Conservation (phyloP, 768 basidiomycete genomes). For the Hydnum rufescens region DNA sequence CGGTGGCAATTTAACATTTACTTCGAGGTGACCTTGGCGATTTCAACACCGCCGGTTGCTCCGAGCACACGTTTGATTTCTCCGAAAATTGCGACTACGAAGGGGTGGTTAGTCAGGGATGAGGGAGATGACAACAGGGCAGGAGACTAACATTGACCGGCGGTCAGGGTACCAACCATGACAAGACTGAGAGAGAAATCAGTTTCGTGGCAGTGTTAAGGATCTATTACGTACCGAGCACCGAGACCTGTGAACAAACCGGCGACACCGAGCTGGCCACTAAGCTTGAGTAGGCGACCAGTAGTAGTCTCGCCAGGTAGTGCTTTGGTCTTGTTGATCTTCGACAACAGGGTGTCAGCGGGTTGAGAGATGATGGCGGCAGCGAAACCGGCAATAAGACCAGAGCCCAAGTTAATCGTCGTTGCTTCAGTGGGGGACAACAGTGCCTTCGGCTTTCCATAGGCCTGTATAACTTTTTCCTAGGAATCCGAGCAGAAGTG, state of each 20-base stretch:
- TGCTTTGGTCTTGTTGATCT: slow-evolving; percentile 65
- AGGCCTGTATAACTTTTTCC: slow-evolving; percentile 50
- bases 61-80: slow-evolving; percentile 21
- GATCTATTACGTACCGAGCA: slow-evolving; percentile 12
- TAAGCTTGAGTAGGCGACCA: slow-evolving; percentile 20
- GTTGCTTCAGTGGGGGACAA: slow-evolving; percentile 26
- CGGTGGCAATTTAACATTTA: background rate
- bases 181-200: slow-evolving; percentile 14
- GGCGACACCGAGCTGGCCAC: slow-evolving; percentile 20
- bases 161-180: slow-evolving; percentile 26
- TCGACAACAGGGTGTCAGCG: slow-evolving; percentile 82
- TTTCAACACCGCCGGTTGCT: slow-evolving; percentile 18
- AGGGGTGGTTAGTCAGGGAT: background rate
- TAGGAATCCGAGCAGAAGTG: background rate
- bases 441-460: slow-evolving; percentile 57
- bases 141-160: slow-evolving; percentile 18
- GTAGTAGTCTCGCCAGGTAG: slow-evolving; percentile 21
- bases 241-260: slow-evolving; percentile 25
- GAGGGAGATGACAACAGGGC: background rate
- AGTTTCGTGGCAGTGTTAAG: background rate
- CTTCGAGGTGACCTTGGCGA: slow-evolving; percentile 10
- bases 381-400: slow-evolving; percentile 89
- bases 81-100: slow-evolving; percentile 17
- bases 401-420: slow-evolving; percentile 72
- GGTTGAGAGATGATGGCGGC: slow-evolving; percentile 94